Base-by-base conservation (phyloP, 441 rosid genomes). In the Breynia disticha region DNA sequence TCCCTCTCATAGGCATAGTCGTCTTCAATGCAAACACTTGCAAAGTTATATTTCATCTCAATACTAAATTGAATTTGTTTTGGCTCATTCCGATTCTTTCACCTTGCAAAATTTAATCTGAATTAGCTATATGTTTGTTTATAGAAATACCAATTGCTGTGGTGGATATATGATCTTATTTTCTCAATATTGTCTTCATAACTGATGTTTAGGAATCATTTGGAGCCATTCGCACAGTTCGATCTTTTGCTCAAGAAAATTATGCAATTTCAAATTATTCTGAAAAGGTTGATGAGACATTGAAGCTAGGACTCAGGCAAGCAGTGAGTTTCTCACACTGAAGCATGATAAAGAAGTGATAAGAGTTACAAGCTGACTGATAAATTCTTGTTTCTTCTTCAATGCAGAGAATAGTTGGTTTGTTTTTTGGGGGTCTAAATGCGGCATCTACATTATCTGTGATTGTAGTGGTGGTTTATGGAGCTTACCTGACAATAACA, bases 361-460 rank as follows among this genome's bases (percentile, higher is more conserved):
- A 39, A 0, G 17, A 16, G 5, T 47, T 24, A 18, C 16, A 22
- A 38, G 16, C 24, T 24, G 19, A 7, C 21, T 21, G 39, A 43
- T 14, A 16, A 22, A 35, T 16, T 14, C 49, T 63, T 43, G 18
- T 68, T 54, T 48, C n/a, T 5, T 17, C 18, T 45, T 46, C 54
- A 0, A 54, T 55, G 42, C 83, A 93, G 98, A 86, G 75, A 70
- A 69, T 84, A 24, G 72, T 74, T 3, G 98, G 98, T 11, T 53
- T 88, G 19, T 93, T 93, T 73, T 86, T 67, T 24, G 98, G 95
- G 52, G 91, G 91, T 49, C 64, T 93, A 46, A 88, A 86, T 45
- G 98, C 97, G 16, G 97, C 97, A 63, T 82, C 86, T 56, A 93
- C 95, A 6, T 61, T 84, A 48, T 86, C 98, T 39, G 90, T 93